A percentile compares a stretch with the other conserved stretches of the same genome.
Evolutionary conservation across 2,329 filamentous ascomycete species (phyloP).

Genomic region (Trichoderma breve): DNA sequence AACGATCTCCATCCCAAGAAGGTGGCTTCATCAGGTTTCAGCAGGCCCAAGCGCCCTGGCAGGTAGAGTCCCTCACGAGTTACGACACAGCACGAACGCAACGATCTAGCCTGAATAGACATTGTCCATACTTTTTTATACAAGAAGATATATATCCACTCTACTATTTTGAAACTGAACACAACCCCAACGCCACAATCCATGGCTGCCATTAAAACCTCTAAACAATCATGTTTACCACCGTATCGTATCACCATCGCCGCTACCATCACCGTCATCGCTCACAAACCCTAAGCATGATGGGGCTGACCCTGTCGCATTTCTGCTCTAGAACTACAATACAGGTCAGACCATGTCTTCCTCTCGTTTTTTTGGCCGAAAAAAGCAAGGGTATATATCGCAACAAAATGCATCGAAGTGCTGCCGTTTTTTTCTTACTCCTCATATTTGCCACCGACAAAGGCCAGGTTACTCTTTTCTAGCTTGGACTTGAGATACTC

Average conservation of each 20-base stretch:
- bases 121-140: slow-evolving; percentile 17
- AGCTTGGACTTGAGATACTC: slow-evolving; percentile 72
- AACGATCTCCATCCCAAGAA: slow-evolving; percentile 67
- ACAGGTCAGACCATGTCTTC: slow-evolving; percentile 6
- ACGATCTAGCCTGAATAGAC: slow-evolving; percentile 23
- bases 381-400: slow-evolving; percentile 13
- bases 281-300: slow-evolving; percentile 1
- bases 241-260: not conserved
- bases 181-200: slow-evolving; percentile 22
- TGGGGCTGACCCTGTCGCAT: slow-evolving; percentile 20
- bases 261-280: not conserved
- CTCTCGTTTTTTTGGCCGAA: not conserved
- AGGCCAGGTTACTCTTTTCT: slow-evolving; percentile 61
- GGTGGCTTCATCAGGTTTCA: slow-evolving; percentile 67
- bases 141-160: slow-evolving; percentile 11
- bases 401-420: slow-evolving; percentile 8
- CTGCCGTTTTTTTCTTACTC: slow-evolving; percentile 46
- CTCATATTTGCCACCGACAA: slow-evolving; percentile 64
- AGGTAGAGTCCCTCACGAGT: slow-evolving; percentile 40
- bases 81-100: slow-evolving; percentile 17
- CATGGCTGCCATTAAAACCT: slow-evolving; percentile 9
- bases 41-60: slow-evolving; percentile 76
- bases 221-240: not conserved
- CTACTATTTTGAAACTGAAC: slow-evolving; percentile 25
- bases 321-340: slow-evolving; percentile 17